Conservation (phyloP, 2,329 filamentous ascomycete species). For the Xylariaceae sp. region DNA sequence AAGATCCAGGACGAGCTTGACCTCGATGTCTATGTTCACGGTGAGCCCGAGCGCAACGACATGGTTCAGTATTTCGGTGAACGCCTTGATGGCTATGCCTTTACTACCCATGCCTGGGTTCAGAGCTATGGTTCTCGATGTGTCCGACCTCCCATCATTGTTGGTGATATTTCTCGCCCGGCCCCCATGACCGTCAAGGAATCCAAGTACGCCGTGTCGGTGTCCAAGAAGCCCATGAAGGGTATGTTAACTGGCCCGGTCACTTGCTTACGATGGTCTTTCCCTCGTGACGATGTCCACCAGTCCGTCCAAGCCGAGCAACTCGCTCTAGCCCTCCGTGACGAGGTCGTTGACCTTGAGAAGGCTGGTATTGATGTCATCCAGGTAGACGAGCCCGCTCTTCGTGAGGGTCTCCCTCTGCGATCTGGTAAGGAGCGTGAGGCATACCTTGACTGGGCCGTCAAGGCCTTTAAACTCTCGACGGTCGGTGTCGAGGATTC, state of each 20-base stretch:
- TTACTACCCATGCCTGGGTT: constrained; percentile 99
- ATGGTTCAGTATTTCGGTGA: constrained; percentile 99
- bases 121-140: constrained; percentile 98
- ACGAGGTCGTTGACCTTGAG: constrained; percentile 98
- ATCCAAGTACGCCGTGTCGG: constrained; percentile 95
- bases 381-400: constrained; percentile 98
- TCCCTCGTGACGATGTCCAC: constrained; percentile 99
- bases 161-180: constrained; percentile 97
- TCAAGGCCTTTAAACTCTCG: constrained; percentile 96
- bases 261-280: constrained; percentile 98
- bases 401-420: constrained; percentile 98
- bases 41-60: constrained; percentile 99
- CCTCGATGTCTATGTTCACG: constrained; percentile 96
- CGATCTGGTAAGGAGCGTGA: constrained; percentile 92
- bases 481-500: constrained; percentile 92
- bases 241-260: constrained; percentile 99
- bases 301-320: constrained; percentile 99
- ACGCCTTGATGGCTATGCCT: constrained; percentile 93
- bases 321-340: constrained; percentile 95
- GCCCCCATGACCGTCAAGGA: constrained; percentile 99
- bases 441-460: constrained; percentile 96
- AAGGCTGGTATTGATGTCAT: constrained; percentile 96
- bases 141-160: constrained; percentile 96
- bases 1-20: constrained; percentile 98
- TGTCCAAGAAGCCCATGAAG: constrained; percentile 99